phyloP scores from a whole-genome alignment of 306 rosid genomes.

The Cicer cuneatum region DNA sequence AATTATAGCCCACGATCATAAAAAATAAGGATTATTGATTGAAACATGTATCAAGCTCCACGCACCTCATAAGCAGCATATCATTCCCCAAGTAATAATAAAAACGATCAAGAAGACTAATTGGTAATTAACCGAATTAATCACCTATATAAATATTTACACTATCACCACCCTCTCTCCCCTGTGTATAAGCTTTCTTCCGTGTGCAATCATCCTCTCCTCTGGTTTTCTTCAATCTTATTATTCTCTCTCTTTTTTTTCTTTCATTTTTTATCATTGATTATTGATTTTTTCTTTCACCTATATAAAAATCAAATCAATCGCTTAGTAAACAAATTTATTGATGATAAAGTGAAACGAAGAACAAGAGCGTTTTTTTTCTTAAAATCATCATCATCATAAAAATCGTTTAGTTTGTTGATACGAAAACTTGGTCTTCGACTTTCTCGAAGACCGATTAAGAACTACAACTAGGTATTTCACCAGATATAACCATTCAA shows the following conservation, averaged over 20 bases:
- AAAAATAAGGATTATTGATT: not conserved
- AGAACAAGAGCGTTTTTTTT: constrained; percentile 22
- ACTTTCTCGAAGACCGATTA: constrained; percentile 59
- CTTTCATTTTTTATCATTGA: not conserved
- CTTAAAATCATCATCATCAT: constrained; percentile 31
- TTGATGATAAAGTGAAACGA: constrained; percentile 37
- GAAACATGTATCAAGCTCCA: constrained; percentile 11
- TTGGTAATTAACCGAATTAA: constrained; percentile 34
- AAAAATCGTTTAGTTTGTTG: constrained; percentile 29
- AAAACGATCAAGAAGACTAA: constrained; percentile 16
- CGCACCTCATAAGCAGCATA: constrained; percentile 22
- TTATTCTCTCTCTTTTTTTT: not conserved
- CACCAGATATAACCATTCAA: constrained; percentile 35
- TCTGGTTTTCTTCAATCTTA: constrained; percentile 41
- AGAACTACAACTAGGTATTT: constrained; percentile 65
- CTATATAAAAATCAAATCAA: constrained; percentile 32
- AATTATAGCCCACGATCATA: constrained; percentile 1
- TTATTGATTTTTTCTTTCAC: constrained; percentile 30
- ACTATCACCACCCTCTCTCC: constrained; percentile 29
- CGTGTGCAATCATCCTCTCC: constrained; percentile 39
- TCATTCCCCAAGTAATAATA: not conserved
- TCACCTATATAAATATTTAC: constrained; percentile 42
- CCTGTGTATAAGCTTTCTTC: constrained; percentile 34
- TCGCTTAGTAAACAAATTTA: constrained; percentile 41
- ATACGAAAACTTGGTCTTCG: constrained; percentile 53